Evolutionary conservation across 140 eudicot species (phyloP).

Genomic region (Oenanthe javanica): DNA sequence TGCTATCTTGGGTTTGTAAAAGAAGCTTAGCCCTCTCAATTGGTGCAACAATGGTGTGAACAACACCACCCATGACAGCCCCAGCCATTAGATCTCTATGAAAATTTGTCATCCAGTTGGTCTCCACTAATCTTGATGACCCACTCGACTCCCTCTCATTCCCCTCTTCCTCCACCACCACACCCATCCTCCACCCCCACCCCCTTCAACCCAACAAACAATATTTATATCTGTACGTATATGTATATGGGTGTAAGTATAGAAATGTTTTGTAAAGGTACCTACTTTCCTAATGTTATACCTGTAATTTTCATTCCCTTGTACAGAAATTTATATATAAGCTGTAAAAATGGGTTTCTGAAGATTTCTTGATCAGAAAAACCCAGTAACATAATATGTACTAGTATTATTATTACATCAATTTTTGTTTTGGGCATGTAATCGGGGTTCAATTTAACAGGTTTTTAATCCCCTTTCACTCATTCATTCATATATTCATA

Average conservation of each 20-base stretch:
- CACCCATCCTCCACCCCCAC: conserved; percentile 12
- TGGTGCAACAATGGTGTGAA: conserved; percentile 96
- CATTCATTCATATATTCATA: no score
- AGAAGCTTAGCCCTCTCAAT: conserved; percentile 87
- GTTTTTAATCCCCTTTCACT: neutral
- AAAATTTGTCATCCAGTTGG: conserved; percentile 53
- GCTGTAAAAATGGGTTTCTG: neutral
- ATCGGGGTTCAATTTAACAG: neutral
- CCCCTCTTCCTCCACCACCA: conserved; percentile 35
- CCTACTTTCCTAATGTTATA: neutral
- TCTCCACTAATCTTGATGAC: conserved; percentile 18
- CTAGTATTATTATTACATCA: neutral
- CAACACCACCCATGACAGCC: conserved; percentile 86
- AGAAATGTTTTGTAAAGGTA: neutral
- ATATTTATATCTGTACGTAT: neutral
- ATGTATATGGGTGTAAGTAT: neutral
- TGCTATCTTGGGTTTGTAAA: conserved; percentile 90
- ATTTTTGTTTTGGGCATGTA: neutral
- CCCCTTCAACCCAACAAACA: neutral
- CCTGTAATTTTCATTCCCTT: neutral
- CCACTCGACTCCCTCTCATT: conserved; percentile 25
- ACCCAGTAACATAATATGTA: neutral
- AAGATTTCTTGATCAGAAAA: neutral
- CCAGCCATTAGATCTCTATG: conserved; percentile 87
- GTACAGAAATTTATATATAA: neutral